Conservation (phyloP, 306 rosid genomes). For the Inga oerstediana region DNA sequence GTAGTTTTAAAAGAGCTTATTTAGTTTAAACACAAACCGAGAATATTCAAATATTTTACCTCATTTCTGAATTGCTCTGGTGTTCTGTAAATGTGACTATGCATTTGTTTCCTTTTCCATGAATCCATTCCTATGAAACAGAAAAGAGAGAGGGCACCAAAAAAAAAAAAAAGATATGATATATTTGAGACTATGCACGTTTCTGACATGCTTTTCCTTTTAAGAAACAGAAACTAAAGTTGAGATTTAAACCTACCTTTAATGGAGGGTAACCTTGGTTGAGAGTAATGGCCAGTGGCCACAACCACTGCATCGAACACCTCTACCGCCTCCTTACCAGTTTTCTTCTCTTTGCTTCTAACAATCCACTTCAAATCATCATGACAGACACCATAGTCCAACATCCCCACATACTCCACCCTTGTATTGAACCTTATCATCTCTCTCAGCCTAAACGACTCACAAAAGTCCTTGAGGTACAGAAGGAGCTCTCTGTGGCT, state of each 20-base stretch:
- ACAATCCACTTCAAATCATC: conserved; percentile 78
- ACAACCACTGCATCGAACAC: conserved; percentile 92
- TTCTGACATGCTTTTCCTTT: background rate
- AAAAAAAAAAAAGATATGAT: background rate
- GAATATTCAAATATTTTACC: conserved; percentile 43
- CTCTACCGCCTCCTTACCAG: conserved; percentile 53
- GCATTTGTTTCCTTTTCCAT: conserved; percentile 91
- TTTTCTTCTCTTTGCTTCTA: conserved; percentile 54
- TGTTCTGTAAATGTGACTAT: conserved; percentile 80
- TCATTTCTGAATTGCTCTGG: conserved; percentile 76
- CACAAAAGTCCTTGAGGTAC: conserved; percentile 77
- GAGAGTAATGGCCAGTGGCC: conserved; percentile 87
- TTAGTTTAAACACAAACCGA: background rate
- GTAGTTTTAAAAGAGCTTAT: background rate
- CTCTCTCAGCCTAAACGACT: conserved; percentile 70
- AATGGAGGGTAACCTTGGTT: conserved; percentile 79
- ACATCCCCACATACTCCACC: conserved; percentile 77
- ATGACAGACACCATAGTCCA: conserved; percentile 49
- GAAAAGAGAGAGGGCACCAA: background rate
- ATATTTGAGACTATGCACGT: conserved; percentile 12
- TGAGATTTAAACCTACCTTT: conserved; percentile 45
- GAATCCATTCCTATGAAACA: conserved; percentile 68
- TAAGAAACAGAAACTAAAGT: background rate
- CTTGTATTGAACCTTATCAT: conserved; percentile 75
- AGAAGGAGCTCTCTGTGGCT: conserved; percentile 67